Evolutionary conservation across 2,329 filamentous ascomycete species (phyloP), one percentile per base, ranked within the genome.

Genomic region (Microsporum audouinii): DNA sequence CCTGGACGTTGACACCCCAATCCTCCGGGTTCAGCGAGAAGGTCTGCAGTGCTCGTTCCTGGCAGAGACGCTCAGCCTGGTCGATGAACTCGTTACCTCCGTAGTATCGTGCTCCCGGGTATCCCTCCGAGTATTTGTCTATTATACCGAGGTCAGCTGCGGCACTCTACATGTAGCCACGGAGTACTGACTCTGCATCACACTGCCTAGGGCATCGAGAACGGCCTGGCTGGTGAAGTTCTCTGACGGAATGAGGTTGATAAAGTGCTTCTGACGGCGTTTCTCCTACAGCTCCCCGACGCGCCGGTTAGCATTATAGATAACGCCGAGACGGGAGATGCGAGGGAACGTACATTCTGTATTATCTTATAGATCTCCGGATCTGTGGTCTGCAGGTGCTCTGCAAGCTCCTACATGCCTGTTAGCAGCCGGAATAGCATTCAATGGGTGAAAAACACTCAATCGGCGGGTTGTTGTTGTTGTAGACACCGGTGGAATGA

Each of bases 41-140:
- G 0, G 92, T 85, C 76, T 95, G 85, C 10, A 97, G 80, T 17
- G 94, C 94, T 69, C 92, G 86, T 72, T 89, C 82, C 78, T 97
- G 94, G 76, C 92, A 97, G 56, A 96, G 80, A 55, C 87, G 80
- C 78, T 97, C 92, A 4, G 92, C 84, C 70, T 90, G 84, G 71
- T 97, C 92, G 70, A 97, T 97, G 75, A 91, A 91, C 76, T 96
- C 88, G 75, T 97, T 97, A 66, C 92, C 92, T 60, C 92, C 92
- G 72, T 97, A 97, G 79, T 97, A 97, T 72, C 92, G 83, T 63
- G 92, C 92, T 61, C 94, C 94, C 36, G 92, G 94, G 70, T 99
- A 99, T 58, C 94, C 94, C 76, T 99, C 94, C 0, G 94, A 97
- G 78, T 99, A 99, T 76, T 99, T 97, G 77, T 97, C 89, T 88